A percentile compares a stretch with the other conserved stretches of the same genome.
These are phyloP conservation scores for Candida ovalis DNA, from an alignment of 805 yeast species.

Conservation along the genomic window DNA sequence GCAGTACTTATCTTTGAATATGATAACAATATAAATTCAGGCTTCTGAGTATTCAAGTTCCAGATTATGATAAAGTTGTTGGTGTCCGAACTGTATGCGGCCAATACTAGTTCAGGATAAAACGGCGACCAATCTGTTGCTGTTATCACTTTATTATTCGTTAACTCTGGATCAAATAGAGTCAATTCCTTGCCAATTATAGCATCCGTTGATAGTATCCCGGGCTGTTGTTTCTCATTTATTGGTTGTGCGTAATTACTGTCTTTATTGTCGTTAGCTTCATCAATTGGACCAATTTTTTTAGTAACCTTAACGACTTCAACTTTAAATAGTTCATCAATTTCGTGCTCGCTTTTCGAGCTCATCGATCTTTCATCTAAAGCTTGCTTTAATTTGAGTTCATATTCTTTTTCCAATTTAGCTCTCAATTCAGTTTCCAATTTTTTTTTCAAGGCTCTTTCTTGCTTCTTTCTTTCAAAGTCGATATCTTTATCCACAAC, in stretches of 20 bases:
- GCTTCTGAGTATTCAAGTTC: constrained; percentile 23
- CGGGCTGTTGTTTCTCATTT: not conserved
- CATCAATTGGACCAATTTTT: not conserved
- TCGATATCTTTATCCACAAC: constrained; percentile 3
- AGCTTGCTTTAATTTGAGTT: not conserved
- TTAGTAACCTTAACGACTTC: not conserved
- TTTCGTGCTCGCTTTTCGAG: not conserved
- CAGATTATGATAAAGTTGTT: constrained; percentile 25
- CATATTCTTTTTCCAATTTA: constrained; percentile 6
- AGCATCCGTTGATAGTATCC: not conserved
- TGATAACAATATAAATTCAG: constrained; percentile 38
- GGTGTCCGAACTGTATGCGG: constrained; percentile 15
- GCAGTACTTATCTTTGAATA: constrained; percentile 37
- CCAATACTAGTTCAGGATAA: constrained; percentile 27
- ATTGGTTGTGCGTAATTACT: constrained; percentile 21
- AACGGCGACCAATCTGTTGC: constrained; percentile 31
- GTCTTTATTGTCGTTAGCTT: constrained; percentile 25
- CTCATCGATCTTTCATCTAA: not conserved
- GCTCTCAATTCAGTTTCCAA: constrained; percentile 3
- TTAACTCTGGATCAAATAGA: constrained; percentile 4
- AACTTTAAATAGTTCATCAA: not conserved
- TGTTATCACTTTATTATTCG: constrained; percentile 15
- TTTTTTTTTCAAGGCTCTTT: constrained; percentile 7
- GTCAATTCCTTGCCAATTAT: constrained; percentile 3
- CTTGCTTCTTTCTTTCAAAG: constrained; percentile 9